phyloP scores from a whole-genome alignment of 768 basidiomycete species.

The Tricholoma terreum region DNA sequence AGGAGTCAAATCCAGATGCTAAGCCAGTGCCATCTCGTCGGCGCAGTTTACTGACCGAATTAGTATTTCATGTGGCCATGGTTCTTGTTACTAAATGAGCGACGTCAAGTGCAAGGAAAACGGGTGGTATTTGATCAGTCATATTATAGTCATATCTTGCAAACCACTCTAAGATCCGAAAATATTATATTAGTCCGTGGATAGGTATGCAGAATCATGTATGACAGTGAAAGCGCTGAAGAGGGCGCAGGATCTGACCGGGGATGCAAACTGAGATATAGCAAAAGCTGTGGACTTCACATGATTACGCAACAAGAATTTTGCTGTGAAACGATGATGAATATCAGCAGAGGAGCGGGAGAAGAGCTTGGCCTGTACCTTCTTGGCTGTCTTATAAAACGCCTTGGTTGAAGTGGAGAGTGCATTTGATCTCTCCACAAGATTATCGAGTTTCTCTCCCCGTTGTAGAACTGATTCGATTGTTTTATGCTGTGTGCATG shows the following conservation, averaged over 20 bases:
- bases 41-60: not conserved
- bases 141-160: not conserved
- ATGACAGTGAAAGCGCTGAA: not conserved
- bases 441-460: slow-evolving; percentile 93
- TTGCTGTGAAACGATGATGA: slow-evolving; percentile 56
- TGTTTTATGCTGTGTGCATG: slow-evolving; percentile 87
- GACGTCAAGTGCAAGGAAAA: no score
- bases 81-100: no score
- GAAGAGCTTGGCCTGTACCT: slow-evolving; percentile 50
- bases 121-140: no score
- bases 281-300: slow-evolving; percentile 33
- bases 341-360: slow-evolving; percentile 9
- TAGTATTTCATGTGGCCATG: no score
- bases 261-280: not conserved
- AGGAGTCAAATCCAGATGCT: no score
- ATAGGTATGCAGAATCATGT: slow-evolving; percentile 1
- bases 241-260: slow-evolving; percentile 3
- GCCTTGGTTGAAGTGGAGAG: slow-evolving; percentile 90
- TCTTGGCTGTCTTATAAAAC: slow-evolving; percentile 99
- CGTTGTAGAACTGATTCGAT: slow-evolving; percentile 96
- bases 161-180: not conserved
- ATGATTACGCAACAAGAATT: slow-evolving; percentile 92
- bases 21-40: not conserved
- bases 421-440: slow-evolving; percentile 90
- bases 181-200: not conserved